Evolutionary conservation across 345 rosid genomes (phyloP).

Genomic region (Citrus medica): DNA sequence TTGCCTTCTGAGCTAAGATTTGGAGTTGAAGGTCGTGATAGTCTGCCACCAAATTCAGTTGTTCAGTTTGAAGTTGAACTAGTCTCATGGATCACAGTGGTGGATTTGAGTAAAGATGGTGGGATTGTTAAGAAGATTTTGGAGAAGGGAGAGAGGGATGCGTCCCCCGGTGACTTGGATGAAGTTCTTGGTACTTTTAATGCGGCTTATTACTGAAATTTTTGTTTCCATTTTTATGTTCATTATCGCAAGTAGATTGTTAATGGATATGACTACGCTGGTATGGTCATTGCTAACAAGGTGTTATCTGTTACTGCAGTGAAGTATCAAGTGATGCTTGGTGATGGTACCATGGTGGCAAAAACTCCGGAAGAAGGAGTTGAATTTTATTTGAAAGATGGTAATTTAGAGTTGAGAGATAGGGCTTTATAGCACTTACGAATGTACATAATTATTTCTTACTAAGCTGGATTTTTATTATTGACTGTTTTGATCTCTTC

Average conservation of each 20-base stretch:
- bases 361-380: slow-evolving; percentile 47
- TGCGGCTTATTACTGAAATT: neutral
- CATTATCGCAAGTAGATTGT: neutral
- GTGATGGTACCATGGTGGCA: slow-evolving; percentile 43
- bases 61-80: slow-evolving; percentile 53
- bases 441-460: neutral
- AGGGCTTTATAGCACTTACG: neutral
- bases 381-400: slow-evolving; percentile 60
- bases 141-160: slow-evolving; percentile 37
- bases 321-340: slow-evolving; percentile 38
- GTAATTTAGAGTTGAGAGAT: slow-evolving; percentile 25
- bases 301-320: slow-evolving; percentile 35
- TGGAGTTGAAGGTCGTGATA: slow-evolving; percentile 37
- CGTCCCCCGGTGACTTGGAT: slow-evolving; percentile 48
- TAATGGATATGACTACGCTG: neutral
- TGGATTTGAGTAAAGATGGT: slow-evolving; percentile 54
- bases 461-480: neutral
- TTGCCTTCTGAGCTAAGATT: slow-evolving; percentile 46
- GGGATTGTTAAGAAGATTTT: slow-evolving; percentile 56
- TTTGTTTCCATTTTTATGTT: slow-evolving; percentile 4
- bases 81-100: slow-evolving; percentile 49
- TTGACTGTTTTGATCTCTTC: slow-evolving; percentile 7
- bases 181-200: slow-evolving; percentile 53
- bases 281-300: neutral
- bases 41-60: slow-evolving; percentile 42